Conservation (phyloP, 2,329 filamentous ascomycete species). For the Aspergillus persii region DNA sequence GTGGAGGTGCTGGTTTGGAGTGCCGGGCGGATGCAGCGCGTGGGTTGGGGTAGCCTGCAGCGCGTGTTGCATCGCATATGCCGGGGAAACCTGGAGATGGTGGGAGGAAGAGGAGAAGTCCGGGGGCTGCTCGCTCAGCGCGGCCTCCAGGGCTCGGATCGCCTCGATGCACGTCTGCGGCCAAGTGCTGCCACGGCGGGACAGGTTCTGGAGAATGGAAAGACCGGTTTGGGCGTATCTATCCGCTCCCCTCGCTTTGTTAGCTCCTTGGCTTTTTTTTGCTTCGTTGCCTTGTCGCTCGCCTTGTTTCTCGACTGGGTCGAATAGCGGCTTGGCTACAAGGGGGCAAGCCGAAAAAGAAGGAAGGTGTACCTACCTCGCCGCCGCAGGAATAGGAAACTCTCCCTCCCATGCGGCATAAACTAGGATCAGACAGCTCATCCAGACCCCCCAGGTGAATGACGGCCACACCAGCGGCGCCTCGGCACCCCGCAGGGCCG, state of each 20-base stretch:
- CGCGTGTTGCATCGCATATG: background rate
- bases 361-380: conserved; percentile 8
- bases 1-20: background rate
- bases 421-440: conserved; percentile 52
- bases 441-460: conserved; percentile 55
- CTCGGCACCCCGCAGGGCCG: conserved; percentile 29
- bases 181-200: conserved; percentile 36
- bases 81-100: background rate
- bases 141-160: conserved; percentile 34
- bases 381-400: conserved; percentile 29
- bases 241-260: background rate
- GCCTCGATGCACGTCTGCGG: conserved; percentile 41
- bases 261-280: background rate
- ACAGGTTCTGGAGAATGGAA: conserved; percentile 32
- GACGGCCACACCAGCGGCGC: conserved; percentile 49
- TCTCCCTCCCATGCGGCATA: conserved; percentile 51
- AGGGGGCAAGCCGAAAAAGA: background rate
- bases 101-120: background rate
- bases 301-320: background rate
- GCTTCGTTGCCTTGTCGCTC: background rate
- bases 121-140: conserved; percentile 13
- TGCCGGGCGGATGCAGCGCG: background rate
- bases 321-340: background rate
- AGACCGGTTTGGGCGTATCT: conserved; percentile 39
- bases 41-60: background rate